Base-by-base conservation (phyloP, 2,329 filamentous ascomycete genomes). In the Aspergillus udagawae region DNA sequence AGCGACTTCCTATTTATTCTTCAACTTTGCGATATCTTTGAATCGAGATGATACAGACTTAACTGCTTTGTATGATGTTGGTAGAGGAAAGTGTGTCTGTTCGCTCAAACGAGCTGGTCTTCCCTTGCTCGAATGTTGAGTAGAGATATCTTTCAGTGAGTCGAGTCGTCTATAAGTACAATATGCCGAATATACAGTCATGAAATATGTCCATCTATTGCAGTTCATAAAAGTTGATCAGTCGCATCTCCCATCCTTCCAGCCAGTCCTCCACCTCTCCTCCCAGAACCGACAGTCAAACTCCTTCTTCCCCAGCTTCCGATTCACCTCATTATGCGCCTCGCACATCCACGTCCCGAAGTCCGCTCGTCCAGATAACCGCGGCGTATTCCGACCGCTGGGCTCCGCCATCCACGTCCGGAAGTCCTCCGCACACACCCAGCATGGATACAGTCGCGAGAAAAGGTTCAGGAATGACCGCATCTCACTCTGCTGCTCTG, bases 271-370 rank as follows among this genome's bases (percentile, higher is more conserved):
- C 94, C 94, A 99, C 73, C 94, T 84, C 81, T 97, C 90, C 73
- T 97, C 87, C 93, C 94, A 97, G 67, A 81, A 84, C 55, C 79
- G 80, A 77, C 94, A 99, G 80, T 99, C 92, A 77, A 99, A 99
- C 65, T 83, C 83, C 58, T 84, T 82, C 82, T 99, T 99, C 51
- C 94, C 94, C 65, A 99, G 75, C 79, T 97, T 97, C 59, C 74
- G 71, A 73, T 79, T 81, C 45, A 80, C 77, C 58, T 77, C 78
- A 67, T 81, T 80, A 71, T 80, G 78, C 58, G 78, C 78, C 67
- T 77, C 74, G 54, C 78, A 80, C 75, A 80, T 79, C 75, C 79
- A 80, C 62, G 72, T 72, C 21, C 79, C 77, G 59, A 81, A 76
- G 54, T 78, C 77, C 38, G 67, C 65, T 55, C 83, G 73, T 49